phyloP scores from a whole-genome alignment of 1,139 yeast genomes.

The Candida dubliniensis region DNA sequence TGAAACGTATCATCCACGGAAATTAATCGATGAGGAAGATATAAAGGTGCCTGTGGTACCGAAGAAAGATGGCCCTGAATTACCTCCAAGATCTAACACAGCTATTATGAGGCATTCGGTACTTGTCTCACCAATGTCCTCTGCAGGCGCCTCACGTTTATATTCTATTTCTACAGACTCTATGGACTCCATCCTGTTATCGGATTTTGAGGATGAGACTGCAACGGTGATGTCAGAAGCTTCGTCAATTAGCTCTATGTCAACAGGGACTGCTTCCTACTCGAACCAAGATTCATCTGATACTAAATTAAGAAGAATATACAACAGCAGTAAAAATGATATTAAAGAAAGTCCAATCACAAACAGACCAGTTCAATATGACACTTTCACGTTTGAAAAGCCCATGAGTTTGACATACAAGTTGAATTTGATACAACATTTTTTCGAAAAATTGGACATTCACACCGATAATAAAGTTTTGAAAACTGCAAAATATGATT shows the following conservation, averaged over 20 bases:
- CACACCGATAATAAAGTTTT: conserved; percentile 10
- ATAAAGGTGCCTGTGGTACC: conserved; percentile 17
- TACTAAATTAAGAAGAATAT: conserved; percentile 27
- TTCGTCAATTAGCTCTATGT: conserved; percentile 16
- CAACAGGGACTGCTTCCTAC: conserved; percentile 20
- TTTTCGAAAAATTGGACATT: conserved; percentile 22
- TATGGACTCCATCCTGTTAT: conserved; percentile 19
- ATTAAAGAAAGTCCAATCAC: conserved; percentile 34
- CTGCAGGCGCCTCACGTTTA: conserved; percentile 11
- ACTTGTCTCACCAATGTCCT: not conserved
- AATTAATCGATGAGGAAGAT: conserved; percentile 21
- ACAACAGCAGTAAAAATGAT: conserved; percentile 38
- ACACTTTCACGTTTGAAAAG: conserved; percentile 6
- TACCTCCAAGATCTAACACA: conserved; percentile 34
- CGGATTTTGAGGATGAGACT: conserved; percentile 19
- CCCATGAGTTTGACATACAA: conserved; percentile 26
- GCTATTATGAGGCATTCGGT: conserved; percentile 12
- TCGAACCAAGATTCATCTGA: conserved; percentile 23
- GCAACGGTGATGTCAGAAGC: conserved; percentile 18
- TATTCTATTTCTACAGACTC: conserved; percentile 17
- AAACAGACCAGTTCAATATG: not conserved
- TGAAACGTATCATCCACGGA: conserved; percentile 34
- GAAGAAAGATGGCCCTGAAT: conserved; percentile 20
- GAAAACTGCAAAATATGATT: conserved; percentile 29
- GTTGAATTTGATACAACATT: conserved; percentile 24